A percentile compares a stretch with the other conserved stretches of the same genome.
Conservation (phyloP, 1,284 basidiomycete genomes). For the Ustilago cynodontis region DNA sequence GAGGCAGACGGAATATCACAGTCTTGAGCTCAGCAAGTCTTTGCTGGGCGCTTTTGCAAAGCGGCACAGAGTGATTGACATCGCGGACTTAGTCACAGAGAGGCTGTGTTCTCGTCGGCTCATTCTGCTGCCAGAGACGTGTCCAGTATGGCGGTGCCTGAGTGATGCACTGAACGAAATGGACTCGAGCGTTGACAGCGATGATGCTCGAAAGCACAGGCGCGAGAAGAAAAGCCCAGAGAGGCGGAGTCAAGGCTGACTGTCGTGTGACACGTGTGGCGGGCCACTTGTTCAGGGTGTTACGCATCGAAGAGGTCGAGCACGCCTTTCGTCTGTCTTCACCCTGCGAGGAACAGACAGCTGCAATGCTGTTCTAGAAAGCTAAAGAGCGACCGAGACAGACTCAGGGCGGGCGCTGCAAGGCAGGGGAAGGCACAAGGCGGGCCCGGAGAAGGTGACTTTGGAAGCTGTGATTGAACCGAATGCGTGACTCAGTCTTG, state of each 20-base stretch:
- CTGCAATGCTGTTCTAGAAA: background rate
- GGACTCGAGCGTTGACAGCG: background rate
- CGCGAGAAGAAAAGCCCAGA: background rate
- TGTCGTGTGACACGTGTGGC: slow-evolving; percentile 18
- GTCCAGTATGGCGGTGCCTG: background rate
- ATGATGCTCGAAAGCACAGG: background rate
- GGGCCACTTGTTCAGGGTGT: background rate
- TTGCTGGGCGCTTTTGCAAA: background rate
- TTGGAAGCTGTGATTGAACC: background rate
- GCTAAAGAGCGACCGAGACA: background rate
- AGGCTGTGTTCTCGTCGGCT: background rate
- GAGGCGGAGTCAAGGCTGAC: slow-evolving; percentile 1
- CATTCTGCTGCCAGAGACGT: background rate
- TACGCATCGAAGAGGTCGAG: background rate
- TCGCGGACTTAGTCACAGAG: background rate
- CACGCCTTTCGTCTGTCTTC: background rate
- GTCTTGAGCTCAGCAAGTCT: background rate
- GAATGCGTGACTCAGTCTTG: slow-evolving; percentile 6
- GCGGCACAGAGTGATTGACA: background rate
- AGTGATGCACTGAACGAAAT: no score
- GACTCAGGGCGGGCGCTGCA: background rate
- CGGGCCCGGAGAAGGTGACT: slow-evolving; percentile 7
- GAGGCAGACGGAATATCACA: background rate
- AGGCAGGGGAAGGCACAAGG: background rate
- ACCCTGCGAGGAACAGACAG: background rate